Conservation (phyloP, 345 rosid genomes). For the Jatropha curcas region DNA sequence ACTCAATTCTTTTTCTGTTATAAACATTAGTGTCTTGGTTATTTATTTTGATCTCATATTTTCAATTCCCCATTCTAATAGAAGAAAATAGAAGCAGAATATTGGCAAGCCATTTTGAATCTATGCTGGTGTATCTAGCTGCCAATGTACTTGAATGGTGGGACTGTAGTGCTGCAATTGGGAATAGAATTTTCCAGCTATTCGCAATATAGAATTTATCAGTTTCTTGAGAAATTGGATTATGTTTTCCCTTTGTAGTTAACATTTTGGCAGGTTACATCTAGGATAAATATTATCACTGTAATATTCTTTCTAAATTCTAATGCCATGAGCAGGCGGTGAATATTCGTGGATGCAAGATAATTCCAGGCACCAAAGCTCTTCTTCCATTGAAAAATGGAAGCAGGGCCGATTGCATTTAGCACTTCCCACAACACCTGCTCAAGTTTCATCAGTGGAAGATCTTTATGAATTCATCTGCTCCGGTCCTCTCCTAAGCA, state of each 20-base stretch:
- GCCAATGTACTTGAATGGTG: background rate
- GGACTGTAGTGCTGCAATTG: background rate
- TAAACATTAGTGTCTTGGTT: too few relatives aligned
- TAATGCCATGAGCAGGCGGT: slow-evolving; percentile 32
- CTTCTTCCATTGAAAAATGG: slow-evolving; percentile 15
- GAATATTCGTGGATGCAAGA: slow-evolving; percentile 60
- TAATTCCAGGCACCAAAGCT: slow-evolving; percentile 34
- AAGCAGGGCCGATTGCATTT: slow-evolving; percentile 31
- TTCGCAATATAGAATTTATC: slow-evolving; percentile 5
- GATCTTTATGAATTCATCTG: slow-evolving; percentile 83
- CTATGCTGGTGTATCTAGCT: background rate
- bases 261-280: background rate
- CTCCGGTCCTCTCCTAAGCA: slow-evolving; percentile 76
- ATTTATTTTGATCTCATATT: background rate
- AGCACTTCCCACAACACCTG: slow-evolving; percentile 30
- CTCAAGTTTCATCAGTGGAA: slow-evolving; percentile 64
- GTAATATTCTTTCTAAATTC: background rate
- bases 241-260: background rate
- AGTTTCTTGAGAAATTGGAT: background rate
- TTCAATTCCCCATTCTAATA: background rate
- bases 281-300: background rate
- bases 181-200: background rate
- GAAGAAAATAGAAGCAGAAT: background rate
- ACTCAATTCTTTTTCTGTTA: too few relatives aligned
- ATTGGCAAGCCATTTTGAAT: background rate